These are phyloP conservation scores for Talaromyces proteolyticus DNA, from an alignment of 495 filamentous ascomycete genomes.

Conservation along the genomic window DNA sequence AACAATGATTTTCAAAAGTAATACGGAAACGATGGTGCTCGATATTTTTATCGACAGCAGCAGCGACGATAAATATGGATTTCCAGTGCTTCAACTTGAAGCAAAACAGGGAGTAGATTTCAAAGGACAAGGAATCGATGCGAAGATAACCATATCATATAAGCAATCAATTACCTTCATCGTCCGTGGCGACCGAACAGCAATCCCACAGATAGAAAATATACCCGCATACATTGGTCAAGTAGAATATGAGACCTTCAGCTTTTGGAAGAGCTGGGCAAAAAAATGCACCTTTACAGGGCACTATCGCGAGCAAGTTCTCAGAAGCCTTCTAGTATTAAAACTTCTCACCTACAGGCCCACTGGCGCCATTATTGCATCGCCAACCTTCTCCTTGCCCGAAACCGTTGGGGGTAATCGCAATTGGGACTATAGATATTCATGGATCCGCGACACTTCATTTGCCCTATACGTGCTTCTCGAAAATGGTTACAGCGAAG, in stretches of 20 bases:
- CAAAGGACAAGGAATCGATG: conserved; percentile 53
- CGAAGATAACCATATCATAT: conserved; percentile 48
- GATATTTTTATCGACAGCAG: conserved; percentile 53
- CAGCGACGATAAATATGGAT: conserved; percentile 39
- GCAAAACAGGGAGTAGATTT: conserved; percentile 42
- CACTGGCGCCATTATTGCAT: conserved; percentile 48
- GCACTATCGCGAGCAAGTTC: conserved; percentile 61
- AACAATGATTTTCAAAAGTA: conserved; percentile 53
- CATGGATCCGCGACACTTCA: conserved; percentile 66
- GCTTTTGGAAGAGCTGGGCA: conserved; percentile 66
- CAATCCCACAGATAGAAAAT: conserved; percentile 38
- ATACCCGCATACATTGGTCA: conserved; percentile 44
- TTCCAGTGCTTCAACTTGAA: conserved; percentile 41
- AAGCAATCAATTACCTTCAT: conserved; percentile 63
- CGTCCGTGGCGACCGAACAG: conserved; percentile 39
- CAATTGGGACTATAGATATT: conserved; percentile 73
- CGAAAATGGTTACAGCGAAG: conserved; percentile 62
- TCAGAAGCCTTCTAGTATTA: conserved; percentile 59
- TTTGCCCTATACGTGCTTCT: conserved; percentile 72
- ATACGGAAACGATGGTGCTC: conserved; percentile 50
- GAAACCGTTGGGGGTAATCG: conserved; percentile 63
- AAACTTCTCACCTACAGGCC: conserved; percentile 66
- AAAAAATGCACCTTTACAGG: conserved; percentile 61
- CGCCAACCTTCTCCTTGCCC: conserved; percentile 59
- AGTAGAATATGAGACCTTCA: conserved; percentile 58